Conservation (phyloP, 1,284 basidiomycete species). For the Coniophora puteana region DNA sequence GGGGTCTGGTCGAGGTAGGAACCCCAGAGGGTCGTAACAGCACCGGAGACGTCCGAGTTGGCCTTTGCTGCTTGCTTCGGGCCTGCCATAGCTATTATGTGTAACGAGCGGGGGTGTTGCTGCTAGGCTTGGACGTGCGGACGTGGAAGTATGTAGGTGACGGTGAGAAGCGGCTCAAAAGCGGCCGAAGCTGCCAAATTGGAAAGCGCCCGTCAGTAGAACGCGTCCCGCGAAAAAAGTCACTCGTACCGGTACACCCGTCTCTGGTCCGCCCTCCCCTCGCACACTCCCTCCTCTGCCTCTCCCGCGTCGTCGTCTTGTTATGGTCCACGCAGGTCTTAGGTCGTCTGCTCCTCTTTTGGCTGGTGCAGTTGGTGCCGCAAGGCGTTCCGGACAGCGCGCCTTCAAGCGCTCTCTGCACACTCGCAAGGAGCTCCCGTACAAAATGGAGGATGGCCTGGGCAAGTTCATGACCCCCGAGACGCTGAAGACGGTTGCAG, state of each 20-base stretch:
- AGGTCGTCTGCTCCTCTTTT: constrained; percentile 19
- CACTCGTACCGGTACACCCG: constrained; percentile 1
- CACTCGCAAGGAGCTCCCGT: constrained; percentile 52
- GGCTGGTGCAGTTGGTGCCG: not conserved
- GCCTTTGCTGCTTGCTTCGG: constrained; percentile 33
- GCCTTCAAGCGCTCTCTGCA: constrained; percentile 38
- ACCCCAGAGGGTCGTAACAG: constrained; percentile 64
- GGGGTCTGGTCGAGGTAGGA: constrained; percentile 81
- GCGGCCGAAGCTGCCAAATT: constrained; percentile 3
- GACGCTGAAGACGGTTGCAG: constrained; percentile 63
- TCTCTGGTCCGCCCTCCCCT: constrained; percentile 1
- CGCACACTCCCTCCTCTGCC: not conserved
- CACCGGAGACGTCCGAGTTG: constrained; percentile 28
- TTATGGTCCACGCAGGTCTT: constrained; percentile 24
- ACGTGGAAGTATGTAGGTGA: constrained; percentile 22
- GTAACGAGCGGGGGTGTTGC: constrained; percentile 2
- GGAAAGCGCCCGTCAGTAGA: constrained; percentile 18
- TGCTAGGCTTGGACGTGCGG: constrained; percentile 9
- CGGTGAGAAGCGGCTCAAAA: constrained; percentile 8
- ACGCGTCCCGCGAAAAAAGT: constrained; percentile 13
- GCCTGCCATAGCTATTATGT: constrained; percentile 26
- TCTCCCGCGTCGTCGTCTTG: not conserved
- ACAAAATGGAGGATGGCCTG: constrained; percentile 65
- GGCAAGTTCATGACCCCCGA: constrained; percentile 70
- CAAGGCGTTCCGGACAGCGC: constrained; percentile 4